phyloP scores from a whole-genome alignment of 2,329 filamentous ascomycete genomes.

The Aureobasidium subglaciale region DNA sequence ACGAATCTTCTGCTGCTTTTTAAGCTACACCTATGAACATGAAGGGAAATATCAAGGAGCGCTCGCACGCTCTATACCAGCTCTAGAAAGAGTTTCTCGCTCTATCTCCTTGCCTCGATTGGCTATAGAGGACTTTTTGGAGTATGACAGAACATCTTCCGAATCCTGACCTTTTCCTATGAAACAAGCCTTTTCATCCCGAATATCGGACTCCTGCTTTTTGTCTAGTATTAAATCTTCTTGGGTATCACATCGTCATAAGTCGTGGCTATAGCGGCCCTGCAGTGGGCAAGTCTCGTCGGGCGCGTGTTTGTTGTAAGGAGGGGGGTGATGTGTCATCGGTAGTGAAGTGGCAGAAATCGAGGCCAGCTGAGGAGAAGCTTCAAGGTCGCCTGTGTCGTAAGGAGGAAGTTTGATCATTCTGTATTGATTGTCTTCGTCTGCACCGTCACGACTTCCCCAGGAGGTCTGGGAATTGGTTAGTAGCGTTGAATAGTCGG shows the following conservation, averaged over 20 bases:
- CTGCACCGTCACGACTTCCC: conserved; percentile 88
- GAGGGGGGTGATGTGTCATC: conserved; percentile 9
- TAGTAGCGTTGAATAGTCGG: neutral
- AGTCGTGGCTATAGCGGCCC: conserved; percentile 6
- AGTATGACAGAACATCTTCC: neutral
- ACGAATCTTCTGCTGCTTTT: neutral
- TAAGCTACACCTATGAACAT: neutral
- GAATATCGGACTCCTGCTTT: neutral
- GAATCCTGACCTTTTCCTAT: neutral
- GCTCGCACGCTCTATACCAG: neutral
- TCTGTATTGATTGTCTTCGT: conserved; percentile 69
- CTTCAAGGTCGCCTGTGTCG: conserved; percentile 19
- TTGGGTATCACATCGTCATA: conserved; percentile 2
- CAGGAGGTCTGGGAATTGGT: conserved; percentile 66
- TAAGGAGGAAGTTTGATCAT: conserved; percentile 44
- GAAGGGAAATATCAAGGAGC: neutral
- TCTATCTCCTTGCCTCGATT: neutral
- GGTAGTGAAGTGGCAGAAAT: neutral
- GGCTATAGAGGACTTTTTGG: neutral
- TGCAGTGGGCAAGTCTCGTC: conserved; percentile 9
- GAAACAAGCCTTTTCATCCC: neutral
- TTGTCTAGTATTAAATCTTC: conserved; percentile 6
- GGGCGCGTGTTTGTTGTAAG: conserved; percentile 12
- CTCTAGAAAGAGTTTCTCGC: neutral
- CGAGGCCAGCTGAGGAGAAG: conserved; percentile 10